Conservation (phyloP, 176 grass and related monocot species). For the Cenchrus americanus region DNA sequence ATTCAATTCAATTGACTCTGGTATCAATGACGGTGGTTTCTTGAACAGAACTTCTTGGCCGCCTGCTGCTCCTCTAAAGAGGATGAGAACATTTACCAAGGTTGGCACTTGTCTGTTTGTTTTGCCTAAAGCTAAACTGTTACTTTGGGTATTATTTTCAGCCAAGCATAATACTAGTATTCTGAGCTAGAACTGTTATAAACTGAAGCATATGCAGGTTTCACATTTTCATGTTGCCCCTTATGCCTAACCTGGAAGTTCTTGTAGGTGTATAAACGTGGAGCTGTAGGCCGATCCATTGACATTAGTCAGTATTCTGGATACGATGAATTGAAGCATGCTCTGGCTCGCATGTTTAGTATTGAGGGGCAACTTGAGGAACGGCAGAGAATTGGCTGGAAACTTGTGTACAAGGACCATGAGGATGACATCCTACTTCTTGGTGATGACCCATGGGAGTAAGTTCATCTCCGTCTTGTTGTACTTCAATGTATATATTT, state of each 20-base stretch:
- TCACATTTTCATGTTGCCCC: neutral
- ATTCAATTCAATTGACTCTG: constrained; percentile 91
- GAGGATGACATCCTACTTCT: constrained; percentile 77
- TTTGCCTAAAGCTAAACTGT: neutral
- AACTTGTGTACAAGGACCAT: constrained; percentile 73
- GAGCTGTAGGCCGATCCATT: constrained; percentile 66
- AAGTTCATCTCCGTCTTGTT: constrained; percentile 40
- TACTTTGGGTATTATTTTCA: neutral
- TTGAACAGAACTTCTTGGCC: constrained; percentile 70
- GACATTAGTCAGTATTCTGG: constrained; percentile 69
- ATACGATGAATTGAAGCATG: constrained; percentile 68
- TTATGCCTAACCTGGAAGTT: constrained; percentile 43
- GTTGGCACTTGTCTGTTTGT: constrained; percentile 46
- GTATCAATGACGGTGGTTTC: constrained; percentile 62
- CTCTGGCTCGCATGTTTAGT: constrained; percentile 67
- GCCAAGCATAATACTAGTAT: constrained; percentile 3
- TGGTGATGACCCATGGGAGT: constrained; percentile 81
- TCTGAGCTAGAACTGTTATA: neutral
- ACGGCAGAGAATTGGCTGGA: constrained; percentile 69
- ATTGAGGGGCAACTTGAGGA: constrained; percentile 79
- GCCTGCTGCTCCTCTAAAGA: constrained; percentile 56
- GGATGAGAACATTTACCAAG: constrained; percentile 88
- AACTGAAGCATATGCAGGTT: constrained; percentile 1
- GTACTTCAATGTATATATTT: neutral
- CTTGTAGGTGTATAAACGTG: constrained; percentile 73